Evolutionary conservation across 2,329 filamentous ascomycete species (phyloP).

Genomic region (Pseudocercospora fuligena): DNA sequence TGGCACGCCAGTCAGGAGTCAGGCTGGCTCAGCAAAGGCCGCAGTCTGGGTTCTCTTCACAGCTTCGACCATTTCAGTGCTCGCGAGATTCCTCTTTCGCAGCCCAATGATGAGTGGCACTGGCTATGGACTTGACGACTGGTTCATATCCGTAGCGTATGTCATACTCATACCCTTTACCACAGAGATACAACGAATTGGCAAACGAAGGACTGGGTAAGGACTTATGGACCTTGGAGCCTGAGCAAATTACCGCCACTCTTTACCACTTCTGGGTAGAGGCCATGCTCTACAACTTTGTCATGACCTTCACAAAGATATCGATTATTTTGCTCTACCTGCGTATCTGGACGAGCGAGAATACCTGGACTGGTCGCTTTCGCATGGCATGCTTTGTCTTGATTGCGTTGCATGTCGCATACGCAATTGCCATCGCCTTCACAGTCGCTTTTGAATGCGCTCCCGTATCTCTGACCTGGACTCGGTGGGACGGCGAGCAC

Average conservation of each 20-base stretch:
- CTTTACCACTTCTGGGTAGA: constrained; percentile 16
- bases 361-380: constrained; percentile 5
- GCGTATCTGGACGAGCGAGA: constrained; percentile 18
- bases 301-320: constrained; percentile 19
- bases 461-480: constrained; percentile 15
- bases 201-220: constrained; percentile 7
- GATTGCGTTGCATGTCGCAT: constrained; percentile 12
- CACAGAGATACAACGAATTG: constrained; percentile 11
- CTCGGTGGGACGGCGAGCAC: constrained; percentile 14
- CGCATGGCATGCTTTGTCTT: constrained; percentile 12
- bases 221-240: constrained; percentile 16
- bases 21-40: constrained; percentile 1
- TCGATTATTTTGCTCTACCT: constrained; percentile 19
- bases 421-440: constrained; percentile 1
- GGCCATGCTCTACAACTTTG: constrained; percentile 16
- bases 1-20: constrained; percentile 4
- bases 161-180: constrained; percentile 12
- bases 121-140: constrained; percentile 15
- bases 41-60: constrained; percentile 15
- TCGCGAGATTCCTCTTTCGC: constrained; percentile 14
- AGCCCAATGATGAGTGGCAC: constrained; percentile 8
- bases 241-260: constrained; percentile 12
- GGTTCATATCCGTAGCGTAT: constrained; percentile 9
- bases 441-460: constrained; percentile 15
- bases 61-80: constrained; percentile 7